Evolutionary conservation across 257 asterid species (phyloP).

Genomic region (Solanum chaucha): DNA sequence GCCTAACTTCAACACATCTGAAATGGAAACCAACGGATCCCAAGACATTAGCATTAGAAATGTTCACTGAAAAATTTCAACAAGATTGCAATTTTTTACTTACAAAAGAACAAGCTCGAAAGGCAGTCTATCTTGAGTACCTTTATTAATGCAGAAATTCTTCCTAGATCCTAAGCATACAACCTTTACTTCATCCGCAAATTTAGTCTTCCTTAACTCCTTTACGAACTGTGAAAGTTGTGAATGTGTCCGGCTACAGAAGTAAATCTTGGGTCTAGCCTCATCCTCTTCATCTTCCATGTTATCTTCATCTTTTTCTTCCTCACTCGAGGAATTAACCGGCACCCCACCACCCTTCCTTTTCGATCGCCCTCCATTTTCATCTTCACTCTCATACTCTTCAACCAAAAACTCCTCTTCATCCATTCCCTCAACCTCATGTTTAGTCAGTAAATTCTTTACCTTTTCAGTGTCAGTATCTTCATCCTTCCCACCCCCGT

Average conservation of each 20-base stretch:
- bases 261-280: slow-evolving; percentile 49
- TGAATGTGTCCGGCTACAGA: slow-evolving; percentile 95
- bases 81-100: not conserved
- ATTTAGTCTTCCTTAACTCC: slow-evolving; percentile 81
- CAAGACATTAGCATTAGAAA: not conserved
- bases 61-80: not conserved
- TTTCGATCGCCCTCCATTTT: slow-evolving; percentile 39
- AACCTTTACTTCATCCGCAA: slow-evolving; percentile 61
- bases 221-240: slow-evolving; percentile 95
- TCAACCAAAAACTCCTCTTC: slow-evolving; percentile 74
- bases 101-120: not conserved
- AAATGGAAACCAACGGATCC: slow-evolving; percentile 4
- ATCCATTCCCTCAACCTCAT: slow-evolving; percentile 36
- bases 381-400: slow-evolving; percentile 68
- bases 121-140: slow-evolving; percentile 19
- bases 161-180: slow-evolving; percentile 93
- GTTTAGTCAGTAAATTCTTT: slow-evolving; percentile 18
- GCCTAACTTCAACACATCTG: slow-evolving; percentile 75
- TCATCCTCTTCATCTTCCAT: slow-evolving; percentile 41
- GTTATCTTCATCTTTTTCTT: slow-evolving; percentile 45
- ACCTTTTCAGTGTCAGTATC: slow-evolving; percentile 10
- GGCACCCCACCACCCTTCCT: slow-evolving; percentile 41
- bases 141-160: slow-evolving; percentile 84
- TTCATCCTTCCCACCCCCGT: slow-evolving; percentile 14
- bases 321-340: slow-evolving; percentile 53